Base-by-base conservation (phyloP, 805 yeast species). In the Candida morakotiae region DNA sequence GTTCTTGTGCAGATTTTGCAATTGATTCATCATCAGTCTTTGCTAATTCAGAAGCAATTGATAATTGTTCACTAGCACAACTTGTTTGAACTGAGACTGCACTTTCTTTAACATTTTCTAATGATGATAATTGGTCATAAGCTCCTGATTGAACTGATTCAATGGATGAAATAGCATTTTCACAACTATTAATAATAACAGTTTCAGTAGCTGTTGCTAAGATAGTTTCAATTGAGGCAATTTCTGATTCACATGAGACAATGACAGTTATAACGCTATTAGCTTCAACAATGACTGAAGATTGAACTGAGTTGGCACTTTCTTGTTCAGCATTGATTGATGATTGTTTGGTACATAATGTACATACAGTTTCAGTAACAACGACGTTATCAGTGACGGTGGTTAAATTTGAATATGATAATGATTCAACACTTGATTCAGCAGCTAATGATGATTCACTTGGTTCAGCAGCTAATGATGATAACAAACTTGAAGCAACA, bases 201-300 rank as follows among this genome's bases (percentile, higher is more conserved):
- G 29, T 35, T 24, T 39, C 29, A 3, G 27, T 24, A 14, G 32
- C 39, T 17, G 32, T 28, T 27, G 13, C n/a, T 13, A 28, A 20
- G 19, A 23, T 30, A 18, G 42, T 30, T 36, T 39, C 28, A 17
- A 39, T 22, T 22, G 42, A 34, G 6, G 24, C 16, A n/a, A 35
- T 39, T 6, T 16, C 42, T 6, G 38, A 35, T 24, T 39, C 42
- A 32, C 42, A 39, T 10, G 42, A 39, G 9, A 31, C 38, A 13
- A 39, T 31, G 5, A 19, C 26, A 2, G 41, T 38, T 2, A 34
- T 34, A 17, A 34, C 37, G 15, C 34, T 21, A 16, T 23, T 26
- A 5, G 17, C 26, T 17, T 36, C 39, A 10, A n/a, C 11, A 9
- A 23, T 15, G n/a, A 6, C 15, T 19, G 39, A 36, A 5, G 39